A percentile compares a stretch with the other conserved stretches of the same genome.
phyloP scores from a whole-genome alignment of 352 stramenopile genomes.

The Pythium dissimile region DNA sequence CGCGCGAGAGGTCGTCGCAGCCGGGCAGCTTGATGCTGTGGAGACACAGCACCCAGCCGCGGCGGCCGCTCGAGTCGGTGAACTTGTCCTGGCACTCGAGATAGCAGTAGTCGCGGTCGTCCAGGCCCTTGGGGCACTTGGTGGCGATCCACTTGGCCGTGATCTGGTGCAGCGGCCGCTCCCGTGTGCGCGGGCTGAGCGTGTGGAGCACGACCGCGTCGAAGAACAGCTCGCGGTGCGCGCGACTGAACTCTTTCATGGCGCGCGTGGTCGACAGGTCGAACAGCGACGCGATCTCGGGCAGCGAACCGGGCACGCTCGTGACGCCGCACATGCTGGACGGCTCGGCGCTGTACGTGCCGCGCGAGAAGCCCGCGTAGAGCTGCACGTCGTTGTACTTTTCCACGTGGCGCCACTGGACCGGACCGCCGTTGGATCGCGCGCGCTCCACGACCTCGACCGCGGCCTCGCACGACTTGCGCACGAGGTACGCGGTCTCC shows the following conservation, averaged over 20 bases:
- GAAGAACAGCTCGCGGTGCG: conserved; percentile 63
- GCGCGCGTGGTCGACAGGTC: conserved; percentile 52
- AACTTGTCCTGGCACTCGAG: conserved; percentile 88
- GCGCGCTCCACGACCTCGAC: conserved; percentile 77
- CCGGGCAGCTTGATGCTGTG: conserved; percentile 82
- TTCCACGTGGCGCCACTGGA: conserved; percentile 75
- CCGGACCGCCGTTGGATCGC: conserved; percentile 49
- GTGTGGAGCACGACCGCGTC: conserved; percentile 72
- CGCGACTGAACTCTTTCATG: conserved; percentile 67
- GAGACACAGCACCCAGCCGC: conserved; percentile 80
- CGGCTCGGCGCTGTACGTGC: conserved; percentile 29
- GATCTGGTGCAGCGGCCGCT: conserved; percentile 80
- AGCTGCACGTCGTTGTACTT: conserved; percentile 76
- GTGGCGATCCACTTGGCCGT: conserved; percentile 81
- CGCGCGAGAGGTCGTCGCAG: conserved; percentile 68
- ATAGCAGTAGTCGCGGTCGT: conserved; percentile 75
- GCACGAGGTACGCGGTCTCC: conserved; percentile 72
- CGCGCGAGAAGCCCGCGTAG: conserved; percentile 56
- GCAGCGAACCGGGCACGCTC: conserved; percentile 58
- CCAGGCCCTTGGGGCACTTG: conserved; percentile 48
- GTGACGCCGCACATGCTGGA: conserved; percentile 80
- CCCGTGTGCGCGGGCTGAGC: conserved; percentile 54
- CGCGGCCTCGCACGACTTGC: conserved; percentile 76
- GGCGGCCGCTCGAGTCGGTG: conserved; percentile 69
- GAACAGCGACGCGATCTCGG: conserved; percentile 74